Evolutionary conservation across 331 rosid species (phyloP).

Genomic region (Telfairia occidentalis): DNA sequence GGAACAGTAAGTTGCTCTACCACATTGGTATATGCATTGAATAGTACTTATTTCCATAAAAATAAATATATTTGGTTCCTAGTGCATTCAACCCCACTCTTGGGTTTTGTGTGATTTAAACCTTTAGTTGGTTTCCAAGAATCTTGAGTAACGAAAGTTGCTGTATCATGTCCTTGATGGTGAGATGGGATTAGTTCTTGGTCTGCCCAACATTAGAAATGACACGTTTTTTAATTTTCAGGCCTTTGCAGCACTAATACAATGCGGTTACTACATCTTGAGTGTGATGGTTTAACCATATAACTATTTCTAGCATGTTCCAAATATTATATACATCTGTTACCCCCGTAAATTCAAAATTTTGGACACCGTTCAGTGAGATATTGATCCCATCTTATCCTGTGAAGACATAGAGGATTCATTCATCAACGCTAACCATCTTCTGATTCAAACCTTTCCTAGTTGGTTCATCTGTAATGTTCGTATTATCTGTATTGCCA

Average conservation of each 20-base stretch:
- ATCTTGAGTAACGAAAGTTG: background rate
- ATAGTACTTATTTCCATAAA: background rate
- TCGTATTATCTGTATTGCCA: background rate
- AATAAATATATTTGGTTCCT: background rate
- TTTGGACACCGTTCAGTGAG: background rate
- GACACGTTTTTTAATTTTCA: background rate
- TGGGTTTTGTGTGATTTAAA: background rate
- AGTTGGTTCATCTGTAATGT: constrained; percentile 3
- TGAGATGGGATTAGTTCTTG: background rate
- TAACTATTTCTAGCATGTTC: background rate
- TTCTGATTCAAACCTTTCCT: background rate
- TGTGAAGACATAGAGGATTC: background rate
- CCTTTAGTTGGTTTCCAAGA: background rate
- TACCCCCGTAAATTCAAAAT: background rate
- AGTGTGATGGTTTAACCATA: background rate
- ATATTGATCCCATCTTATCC: background rate
- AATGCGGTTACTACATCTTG: background rate
- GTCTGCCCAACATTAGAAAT: background rate
- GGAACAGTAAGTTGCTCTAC: constrained; percentile 65
- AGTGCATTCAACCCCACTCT: background rate
- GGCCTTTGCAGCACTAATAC: background rate
- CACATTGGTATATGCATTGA: background rate
- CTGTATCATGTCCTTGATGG: background rate
- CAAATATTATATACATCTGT: background rate
- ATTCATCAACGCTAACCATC: background rate